phyloP scores from a whole-genome alignment of 164 flowering plant species.

The Umbellularia californica region DNA sequence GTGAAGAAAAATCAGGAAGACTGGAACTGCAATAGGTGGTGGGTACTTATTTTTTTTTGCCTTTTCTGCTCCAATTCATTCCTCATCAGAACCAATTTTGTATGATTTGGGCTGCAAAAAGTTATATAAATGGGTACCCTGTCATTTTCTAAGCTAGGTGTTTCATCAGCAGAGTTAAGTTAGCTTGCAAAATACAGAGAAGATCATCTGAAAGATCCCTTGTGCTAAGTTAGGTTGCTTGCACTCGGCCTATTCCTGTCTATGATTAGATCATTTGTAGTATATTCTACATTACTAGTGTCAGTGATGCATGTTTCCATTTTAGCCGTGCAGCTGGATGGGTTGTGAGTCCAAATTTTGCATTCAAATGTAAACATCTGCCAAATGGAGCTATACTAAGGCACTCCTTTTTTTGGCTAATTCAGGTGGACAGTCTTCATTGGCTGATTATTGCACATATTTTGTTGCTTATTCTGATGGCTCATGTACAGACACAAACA shows the following conservation, averaged over 20 bases:
- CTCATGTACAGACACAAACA: constrained; percentile 89
- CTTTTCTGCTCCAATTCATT: too few species aligned
- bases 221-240: background rate
- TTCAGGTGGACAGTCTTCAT: constrained; percentile 94
- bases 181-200: background rate
- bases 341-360: background rate
- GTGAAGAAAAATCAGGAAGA: too few species aligned
- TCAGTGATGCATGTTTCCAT: background rate
- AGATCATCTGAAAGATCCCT: background rate
- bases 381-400: background rate
- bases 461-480: constrained; percentile 99
- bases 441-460: constrained; percentile 99
- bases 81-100: too few species aligned
- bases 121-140: too few species aligned
- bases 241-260: background rate
- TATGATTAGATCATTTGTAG: background rate
- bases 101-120: too few species aligned
- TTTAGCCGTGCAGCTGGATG: background rate
- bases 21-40: too few species aligned
- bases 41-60: too few species aligned
- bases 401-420: background rate
- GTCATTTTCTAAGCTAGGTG: too few species aligned
- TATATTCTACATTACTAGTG: background rate
- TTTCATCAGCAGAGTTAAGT: background rate
- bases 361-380: background rate